Evolutionary conservation across 495 filamentous ascomycete genomes (phyloP).

Genomic region (Xylaria grammica): DNA sequence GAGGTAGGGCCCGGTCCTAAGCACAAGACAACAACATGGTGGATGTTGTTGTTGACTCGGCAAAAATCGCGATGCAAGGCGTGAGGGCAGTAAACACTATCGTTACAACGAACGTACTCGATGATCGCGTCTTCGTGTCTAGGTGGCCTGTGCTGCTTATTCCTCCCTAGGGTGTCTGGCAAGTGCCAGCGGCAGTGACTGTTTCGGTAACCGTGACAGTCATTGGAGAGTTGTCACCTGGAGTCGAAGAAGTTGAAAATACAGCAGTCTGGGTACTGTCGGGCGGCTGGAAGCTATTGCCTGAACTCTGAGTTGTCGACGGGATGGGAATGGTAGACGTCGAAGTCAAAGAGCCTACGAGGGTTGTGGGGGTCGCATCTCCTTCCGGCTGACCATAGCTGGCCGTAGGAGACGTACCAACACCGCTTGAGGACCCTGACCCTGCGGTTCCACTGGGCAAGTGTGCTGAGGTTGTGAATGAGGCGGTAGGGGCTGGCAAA

Average conservation of each 20-base stretch:
- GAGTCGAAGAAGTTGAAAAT: not conserved
- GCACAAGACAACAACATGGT: constrained; percentile 7
- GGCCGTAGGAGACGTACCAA: constrained; percentile 28
- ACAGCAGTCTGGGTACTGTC: not conserved
- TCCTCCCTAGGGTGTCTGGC: constrained; percentile 32
- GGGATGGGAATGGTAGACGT: constrained; percentile 24
- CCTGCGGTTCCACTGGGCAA: not conserved
- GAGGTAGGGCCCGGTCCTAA: not conserved
- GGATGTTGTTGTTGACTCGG: not conserved
- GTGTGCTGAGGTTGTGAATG: constrained; percentile 1
- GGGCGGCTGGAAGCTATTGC: constrained; percentile 3
- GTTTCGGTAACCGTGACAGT: constrained; percentile 35
- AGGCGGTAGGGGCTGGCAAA: constrained; percentile 8
- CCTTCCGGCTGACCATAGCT: constrained; percentile 32
- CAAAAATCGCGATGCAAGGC: not conserved
- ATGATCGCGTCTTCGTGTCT: constrained; percentile 19
- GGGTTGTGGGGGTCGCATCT: constrained; percentile 17
- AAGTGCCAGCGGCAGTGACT: constrained; percentile 29
- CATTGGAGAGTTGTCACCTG: constrained; percentile 16
- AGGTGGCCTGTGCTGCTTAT: constrained; percentile 14
- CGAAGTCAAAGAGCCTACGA: constrained; percentile 12
- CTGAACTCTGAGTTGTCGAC: not conserved
- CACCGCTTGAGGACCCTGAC: constrained; percentile 10
- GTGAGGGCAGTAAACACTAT: constrained; percentile 1
- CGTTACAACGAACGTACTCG: constrained; percentile 25